Evolutionary conservation across 345 rosid genomes (phyloP).

Genomic region (Citrus sp.): DNA sequence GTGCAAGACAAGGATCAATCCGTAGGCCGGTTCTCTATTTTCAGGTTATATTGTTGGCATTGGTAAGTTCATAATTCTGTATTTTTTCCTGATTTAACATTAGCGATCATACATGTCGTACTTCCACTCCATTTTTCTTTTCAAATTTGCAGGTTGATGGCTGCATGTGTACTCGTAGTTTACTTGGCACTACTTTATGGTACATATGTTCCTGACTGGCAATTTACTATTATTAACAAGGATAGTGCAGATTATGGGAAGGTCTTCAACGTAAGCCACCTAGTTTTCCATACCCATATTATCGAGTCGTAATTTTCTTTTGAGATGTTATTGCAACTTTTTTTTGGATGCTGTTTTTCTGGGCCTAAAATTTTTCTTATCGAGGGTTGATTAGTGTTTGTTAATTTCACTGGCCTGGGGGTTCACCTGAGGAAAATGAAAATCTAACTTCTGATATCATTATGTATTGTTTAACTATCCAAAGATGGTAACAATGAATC

Average conservation of each 20-base stretch:
- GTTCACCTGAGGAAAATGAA: not conserved
- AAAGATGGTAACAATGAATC: not conserved
- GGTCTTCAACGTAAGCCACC: constrained; percentile 49
- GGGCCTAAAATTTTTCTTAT: not conserved
- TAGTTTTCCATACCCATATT: not conserved
- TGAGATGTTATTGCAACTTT: not conserved
- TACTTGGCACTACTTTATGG: constrained; percentile 63
- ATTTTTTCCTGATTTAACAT: not conserved
- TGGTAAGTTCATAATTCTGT: constrained; percentile 40
- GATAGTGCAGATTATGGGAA: constrained; percentile 57
- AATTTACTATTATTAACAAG: constrained; percentile 42
- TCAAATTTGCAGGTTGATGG: constrained; percentile 58
- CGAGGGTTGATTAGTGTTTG: not conserved
- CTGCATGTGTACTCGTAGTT: constrained; percentile 44
- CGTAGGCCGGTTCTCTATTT: constrained; percentile 40
- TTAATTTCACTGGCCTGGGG: not conserved
- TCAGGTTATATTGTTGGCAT: constrained; percentile 58
- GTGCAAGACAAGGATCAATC: constrained; percentile 26
- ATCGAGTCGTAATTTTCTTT: not conserved
- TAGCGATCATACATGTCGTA: not conserved
- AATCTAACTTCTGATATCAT: not conserved
- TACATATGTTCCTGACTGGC: constrained; percentile 77
- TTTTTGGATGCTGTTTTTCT: not conserved
- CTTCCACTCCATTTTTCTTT: not conserved
- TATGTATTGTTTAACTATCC: not conserved